Percentiles rank a stretch among this genome's conserved stretches.
Conservation (phyloP, 179 eudicot genomes). For the Silene vulgaris region DNA sequence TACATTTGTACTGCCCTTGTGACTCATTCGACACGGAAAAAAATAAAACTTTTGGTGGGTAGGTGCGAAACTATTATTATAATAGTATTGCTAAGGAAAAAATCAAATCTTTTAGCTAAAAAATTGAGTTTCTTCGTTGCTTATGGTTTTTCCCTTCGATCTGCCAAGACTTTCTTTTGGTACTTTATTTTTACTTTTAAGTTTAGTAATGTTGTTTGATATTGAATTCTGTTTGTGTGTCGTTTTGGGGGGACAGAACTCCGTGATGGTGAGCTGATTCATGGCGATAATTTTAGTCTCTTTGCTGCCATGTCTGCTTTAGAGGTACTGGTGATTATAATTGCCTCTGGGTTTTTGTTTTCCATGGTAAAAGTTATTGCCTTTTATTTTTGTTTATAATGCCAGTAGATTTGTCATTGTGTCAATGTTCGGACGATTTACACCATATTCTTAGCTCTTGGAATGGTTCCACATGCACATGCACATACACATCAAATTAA, state of each 20-base stretch:
- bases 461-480: background rate
- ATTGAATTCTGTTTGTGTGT: constrained; percentile 18
- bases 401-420: constrained; percentile 3
- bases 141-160: background rate
- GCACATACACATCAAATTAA: background rate
- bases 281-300: constrained; percentile 87
- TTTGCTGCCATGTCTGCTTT: constrained; percentile 99
- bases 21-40: no score
- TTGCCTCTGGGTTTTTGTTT: constrained; percentile 17
- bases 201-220: background rate
- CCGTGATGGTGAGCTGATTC: constrained; percentile 73
- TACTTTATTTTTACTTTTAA: background rate
- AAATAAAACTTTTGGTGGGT: background rate
- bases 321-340: constrained; percentile 54
- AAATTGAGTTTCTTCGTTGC: background rate
- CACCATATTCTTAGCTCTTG: no score
- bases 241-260: constrained; percentile 51
- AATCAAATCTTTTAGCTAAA: no score
- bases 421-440: background rate
- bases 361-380: background rate
- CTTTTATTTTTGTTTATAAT: background rate
- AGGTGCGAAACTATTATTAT: background rate
- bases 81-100: no score
- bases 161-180: background rate
- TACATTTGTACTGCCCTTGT: no score